Evolutionary conservation across 768 basidiomycete species (phyloP).

Genomic region (Tephrocybe sp.): DNA sequence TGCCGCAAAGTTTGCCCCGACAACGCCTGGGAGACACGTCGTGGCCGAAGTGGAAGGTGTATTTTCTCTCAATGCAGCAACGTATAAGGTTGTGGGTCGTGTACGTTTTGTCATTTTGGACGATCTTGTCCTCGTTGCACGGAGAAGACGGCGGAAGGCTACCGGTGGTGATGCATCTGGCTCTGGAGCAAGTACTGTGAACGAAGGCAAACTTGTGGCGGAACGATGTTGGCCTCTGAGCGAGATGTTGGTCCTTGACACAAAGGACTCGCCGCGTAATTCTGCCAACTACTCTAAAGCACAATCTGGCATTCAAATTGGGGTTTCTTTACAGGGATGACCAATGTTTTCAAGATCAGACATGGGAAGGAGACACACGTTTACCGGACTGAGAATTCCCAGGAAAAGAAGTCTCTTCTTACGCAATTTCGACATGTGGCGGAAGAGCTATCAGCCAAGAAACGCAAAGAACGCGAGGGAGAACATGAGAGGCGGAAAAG

Average conservation of each 20-base stretch:
- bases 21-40: slow-evolving; percentile 88
- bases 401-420: slow-evolving; percentile 86
- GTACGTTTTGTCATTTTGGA: slow-evolving; percentile 91
- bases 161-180: slow-evolving; percentile 32
- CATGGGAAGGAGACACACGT: slow-evolving; percentile 94
- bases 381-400: slow-evolving; percentile 76
- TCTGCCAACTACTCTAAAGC: slow-evolving; percentile 5
- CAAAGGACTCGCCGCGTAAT: slow-evolving; percentile 91
- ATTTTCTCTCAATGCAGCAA: slow-evolving; percentile 85
- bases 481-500: slow-evolving; percentile 88
- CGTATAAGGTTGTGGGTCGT: slow-evolving; percentile 86
- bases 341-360: slow-evolving; percentile 95
- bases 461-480: slow-evolving; percentile 90
- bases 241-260: slow-evolving; percentile 93
- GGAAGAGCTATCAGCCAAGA: slow-evolving; percentile 85
- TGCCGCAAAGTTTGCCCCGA: slow-evolving; percentile 91
- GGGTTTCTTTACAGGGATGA: slow-evolving; percentile 51
- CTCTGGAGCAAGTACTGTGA: slow-evolving; percentile 40
- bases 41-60: slow-evolving; percentile 83
- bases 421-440: slow-evolving; percentile 88
- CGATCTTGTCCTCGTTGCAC: slow-evolving; percentile 87
- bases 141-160: slow-evolving; percentile 65
- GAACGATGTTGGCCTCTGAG: slow-evolving; percentile 91
- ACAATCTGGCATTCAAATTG: no score
- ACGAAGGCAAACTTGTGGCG: slow-evolving; percentile 80